phyloP scores from a whole-genome alignment of 352 stramenopile species.

The Pythium utonaiense region DNA sequence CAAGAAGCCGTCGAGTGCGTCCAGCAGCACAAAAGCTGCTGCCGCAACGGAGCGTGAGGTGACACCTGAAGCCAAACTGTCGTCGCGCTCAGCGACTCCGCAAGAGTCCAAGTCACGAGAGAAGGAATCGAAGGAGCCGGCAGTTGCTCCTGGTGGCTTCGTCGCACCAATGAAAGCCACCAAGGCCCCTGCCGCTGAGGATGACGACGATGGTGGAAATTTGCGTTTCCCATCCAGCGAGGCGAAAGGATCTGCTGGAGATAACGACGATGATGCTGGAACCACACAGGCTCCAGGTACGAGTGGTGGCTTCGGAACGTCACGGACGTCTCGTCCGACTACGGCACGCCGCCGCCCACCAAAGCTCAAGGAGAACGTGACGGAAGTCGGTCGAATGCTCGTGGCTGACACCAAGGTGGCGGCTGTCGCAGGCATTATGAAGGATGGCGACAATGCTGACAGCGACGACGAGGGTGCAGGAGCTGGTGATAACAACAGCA shows the following conservation, averaged over 20 bases:
- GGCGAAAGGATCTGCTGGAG: conserved; percentile 34
- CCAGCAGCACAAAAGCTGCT: conserved; percentile 10
- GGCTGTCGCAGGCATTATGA: conserved; percentile 74
- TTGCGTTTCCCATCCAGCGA: conserved; percentile 37
- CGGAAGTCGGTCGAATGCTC: conserved; percentile 60
- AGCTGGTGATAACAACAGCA: conserved; percentile 34
- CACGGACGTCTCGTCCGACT: conserved; percentile 68
- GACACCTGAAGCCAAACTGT: conserved; percentile 49
- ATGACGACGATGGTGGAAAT: conserved; percentile 49
- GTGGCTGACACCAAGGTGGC: conserved; percentile 81
- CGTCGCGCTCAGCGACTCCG: conserved; percentile 53
- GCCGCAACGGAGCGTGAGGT: conserved; percentile 35
- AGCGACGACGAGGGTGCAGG: conserved; percentile 70
- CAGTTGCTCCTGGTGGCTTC: conserved; percentile 40
- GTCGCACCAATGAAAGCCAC: conserved; percentile 51
- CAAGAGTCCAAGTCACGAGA: conserved; percentile 48
- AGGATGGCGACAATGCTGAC: conserved; percentile 73
- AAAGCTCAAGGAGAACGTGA: conserved; percentile 88
- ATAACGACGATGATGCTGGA: conserved; percentile 26
- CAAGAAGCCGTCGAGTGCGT: conserved; percentile 32
- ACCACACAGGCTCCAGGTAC: conserved; percentile 36
- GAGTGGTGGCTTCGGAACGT: conserved; percentile 51
- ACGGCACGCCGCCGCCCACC: conserved; percentile 82
- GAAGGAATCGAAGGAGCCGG: conserved; percentile 38
- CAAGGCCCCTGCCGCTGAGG: conserved; percentile 30